A percentile compares a stretch with the other conserved stretches of the same genome.
Conservation (phyloP, 495 filamentous ascomycete genomes). For the Penicillium lagena region DNA sequence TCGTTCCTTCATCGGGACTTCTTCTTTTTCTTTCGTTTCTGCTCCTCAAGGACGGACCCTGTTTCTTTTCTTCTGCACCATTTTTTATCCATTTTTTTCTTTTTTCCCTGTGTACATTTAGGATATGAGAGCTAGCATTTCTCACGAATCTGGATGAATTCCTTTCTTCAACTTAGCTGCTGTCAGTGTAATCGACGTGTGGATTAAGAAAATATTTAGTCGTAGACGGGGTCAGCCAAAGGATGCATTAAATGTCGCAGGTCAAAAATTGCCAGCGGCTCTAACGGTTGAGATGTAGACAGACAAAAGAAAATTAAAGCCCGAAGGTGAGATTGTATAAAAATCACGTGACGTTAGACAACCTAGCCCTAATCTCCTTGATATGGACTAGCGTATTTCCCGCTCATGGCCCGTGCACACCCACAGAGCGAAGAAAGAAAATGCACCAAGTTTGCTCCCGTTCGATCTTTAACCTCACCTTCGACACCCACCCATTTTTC, state of each 20-base stretch:
- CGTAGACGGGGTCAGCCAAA: too few species aligned
- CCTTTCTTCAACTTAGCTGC: not conserved
- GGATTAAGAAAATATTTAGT: too few species aligned
- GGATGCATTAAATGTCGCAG: too few species aligned
- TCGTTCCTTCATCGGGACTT: not conserved
- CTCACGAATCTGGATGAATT: not conserved
- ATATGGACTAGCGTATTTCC: slow-evolving; percentile 35
- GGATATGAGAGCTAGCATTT: slow-evolving; percentile 4
- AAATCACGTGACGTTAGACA: too few species aligned
- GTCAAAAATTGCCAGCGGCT: too few species aligned
- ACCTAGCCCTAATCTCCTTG: slow-evolving; percentile 11
- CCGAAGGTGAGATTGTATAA: too few species aligned
- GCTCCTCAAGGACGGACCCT: slow-evolving; percentile 9
- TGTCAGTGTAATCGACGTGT: not conserved
- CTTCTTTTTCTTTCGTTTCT: slow-evolving; percentile 11
- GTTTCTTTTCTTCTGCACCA: slow-evolving; percentile 10
- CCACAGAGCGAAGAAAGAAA: slow-evolving; percentile 39
- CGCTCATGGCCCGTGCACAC: slow-evolving; percentile 19
- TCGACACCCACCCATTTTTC: slow-evolving; percentile 36
- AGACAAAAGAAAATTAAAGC: too few species aligned
- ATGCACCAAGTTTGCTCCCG: slow-evolving; percentile 32
- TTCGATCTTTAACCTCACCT: slow-evolving; percentile 40
- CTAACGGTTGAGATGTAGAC: too few species aligned
- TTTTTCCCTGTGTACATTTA: slow-evolving; percentile 21
- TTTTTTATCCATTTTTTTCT: not conserved